phyloP scores from a whole-genome alignment of 139 green algal species.

The Chlamydomonas incerta region DNA sequence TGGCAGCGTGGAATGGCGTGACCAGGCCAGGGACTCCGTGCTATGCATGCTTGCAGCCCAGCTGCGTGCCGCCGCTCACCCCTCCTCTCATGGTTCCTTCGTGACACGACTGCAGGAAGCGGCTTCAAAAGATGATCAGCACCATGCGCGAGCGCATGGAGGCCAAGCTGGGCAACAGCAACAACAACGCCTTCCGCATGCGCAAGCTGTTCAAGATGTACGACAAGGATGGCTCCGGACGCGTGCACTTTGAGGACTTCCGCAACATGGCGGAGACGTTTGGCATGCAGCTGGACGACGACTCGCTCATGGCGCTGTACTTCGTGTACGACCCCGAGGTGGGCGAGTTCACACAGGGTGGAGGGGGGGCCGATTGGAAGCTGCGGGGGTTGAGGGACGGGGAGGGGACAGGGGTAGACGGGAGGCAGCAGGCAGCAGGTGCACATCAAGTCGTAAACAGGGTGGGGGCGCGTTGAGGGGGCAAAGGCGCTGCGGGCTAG shows the following conservation, averaged over 20 bases:
- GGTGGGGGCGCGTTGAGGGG: too few relatives aligned
- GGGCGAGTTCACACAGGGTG: too few relatives aligned
- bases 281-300: slow-evolving; percentile 90
- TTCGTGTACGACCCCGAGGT: slow-evolving; percentile 67
- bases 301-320: slow-evolving; percentile 83
- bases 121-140: slow-evolving; percentile 79
- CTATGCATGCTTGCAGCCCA: too few relatives aligned
- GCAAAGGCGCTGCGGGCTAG: too few relatives aligned
- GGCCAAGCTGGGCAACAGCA: slow-evolving; percentile 81
- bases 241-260: slow-evolving; percentile 85
- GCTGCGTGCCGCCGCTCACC: too few relatives aligned
- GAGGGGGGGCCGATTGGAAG: background rate
- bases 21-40: too few relatives aligned
- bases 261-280: slow-evolving; percentile 84
- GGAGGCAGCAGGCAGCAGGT: too few relatives aligned
- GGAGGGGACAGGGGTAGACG: too few relatives aligned
- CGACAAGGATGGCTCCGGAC: slow-evolving; percentile 71
- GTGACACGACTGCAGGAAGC: slow-evolving; percentile 59
- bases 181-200: slow-evolving; percentile 87
- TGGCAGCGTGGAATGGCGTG: too few relatives aligned
- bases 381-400: too few relatives aligned
- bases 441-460: too few relatives aligned
- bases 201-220: slow-evolving; percentile 86
- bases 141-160: slow-evolving; percentile 84
- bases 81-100: too few relatives aligned